These are phyloP conservation scores for Ramularia endophylla DNA, from an alignment of 2,329 filamentous ascomycete species.

Conservation along the genomic window DNA sequence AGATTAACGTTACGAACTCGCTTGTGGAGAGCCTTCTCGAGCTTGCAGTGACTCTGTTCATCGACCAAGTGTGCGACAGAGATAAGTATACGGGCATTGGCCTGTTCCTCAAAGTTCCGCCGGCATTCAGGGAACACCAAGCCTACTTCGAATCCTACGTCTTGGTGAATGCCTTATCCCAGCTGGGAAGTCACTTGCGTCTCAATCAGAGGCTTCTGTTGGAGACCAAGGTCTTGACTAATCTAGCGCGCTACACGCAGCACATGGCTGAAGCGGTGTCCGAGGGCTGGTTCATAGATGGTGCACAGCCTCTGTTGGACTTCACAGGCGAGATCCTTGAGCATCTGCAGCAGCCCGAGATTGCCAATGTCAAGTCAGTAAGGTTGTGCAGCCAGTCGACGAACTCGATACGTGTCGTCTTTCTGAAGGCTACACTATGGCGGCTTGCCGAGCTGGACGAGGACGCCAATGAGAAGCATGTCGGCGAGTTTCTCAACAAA, in stretches of 20 bases:
- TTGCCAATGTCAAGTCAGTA: slow-evolving; percentile 76
- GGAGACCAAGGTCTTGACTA: slow-evolving; percentile 79
- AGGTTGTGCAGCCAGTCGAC: slow-evolving; percentile 85
- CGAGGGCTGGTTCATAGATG: slow-evolving; percentile 93
- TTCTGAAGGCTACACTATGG: slow-evolving; percentile 73
- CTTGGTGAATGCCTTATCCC: slow-evolving; percentile 65
- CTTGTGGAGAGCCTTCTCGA: slow-evolving; percentile 73
- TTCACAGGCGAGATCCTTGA: slow-evolving; percentile 81
- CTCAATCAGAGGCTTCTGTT: slow-evolving; percentile 65
- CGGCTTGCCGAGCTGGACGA: slow-evolving; percentile 79
- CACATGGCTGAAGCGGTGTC: slow-evolving; percentile 88
- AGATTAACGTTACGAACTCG: slow-evolving; percentile 55
- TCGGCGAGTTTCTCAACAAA: slow-evolving; percentile 69
- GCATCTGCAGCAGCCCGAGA: slow-evolving; percentile 78
- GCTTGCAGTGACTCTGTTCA: slow-evolving; percentile 71
- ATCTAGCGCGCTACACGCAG: slow-evolving; percentile 71
- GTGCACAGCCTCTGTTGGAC: slow-evolving; percentile 75
- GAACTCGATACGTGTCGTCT: slow-evolving; percentile 65
- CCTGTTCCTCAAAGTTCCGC: slow-evolving; percentile 79
- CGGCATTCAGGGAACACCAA: slow-evolving; percentile 90
- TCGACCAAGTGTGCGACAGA: slow-evolving; percentile 75
- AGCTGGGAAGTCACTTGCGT: slow-evolving; percentile 64
- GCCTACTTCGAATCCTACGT: slow-evolving; percentile 93
- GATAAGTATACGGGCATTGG: slow-evolving; percentile 90
- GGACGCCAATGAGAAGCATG: slow-evolving; percentile 54